A percentile compares a stretch with the other conserved stretches of the same genome.
Conservation (phyloP, 768 basidiomycete species). For the Phaffia tasmanica region DNA sequence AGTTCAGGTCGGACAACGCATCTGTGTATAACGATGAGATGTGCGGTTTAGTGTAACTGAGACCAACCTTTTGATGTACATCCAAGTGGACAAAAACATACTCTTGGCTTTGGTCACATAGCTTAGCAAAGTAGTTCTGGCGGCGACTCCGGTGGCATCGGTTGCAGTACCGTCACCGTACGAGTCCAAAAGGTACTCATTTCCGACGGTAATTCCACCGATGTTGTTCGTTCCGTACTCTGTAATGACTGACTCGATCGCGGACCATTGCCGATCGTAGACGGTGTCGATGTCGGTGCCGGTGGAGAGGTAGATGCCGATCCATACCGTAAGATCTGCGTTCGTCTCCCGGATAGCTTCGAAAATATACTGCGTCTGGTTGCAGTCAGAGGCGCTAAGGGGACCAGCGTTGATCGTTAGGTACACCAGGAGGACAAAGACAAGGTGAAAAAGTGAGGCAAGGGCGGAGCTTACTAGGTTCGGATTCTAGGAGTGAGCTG, state of each 20-base stretch:
- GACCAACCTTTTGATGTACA: too few relatives aligned
- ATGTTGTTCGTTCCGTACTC: constrained; percentile 35
- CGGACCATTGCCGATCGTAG: constrained; percentile 60
- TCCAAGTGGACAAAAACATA: constrained; percentile 20
- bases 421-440: background rate
- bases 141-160: constrained; percentile 44
- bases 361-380: constrained; percentile 45
- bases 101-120: constrained; percentile 42
- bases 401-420: too few relatives aligned
- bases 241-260: constrained; percentile 22
- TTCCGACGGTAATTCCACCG: constrained; percentile 76
- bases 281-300: constrained; percentile 36
- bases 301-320: constrained; percentile 33
- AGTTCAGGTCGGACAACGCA: too few relatives aligned
- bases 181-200: constrained; percentile 76
- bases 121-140: constrained; percentile 57
- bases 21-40: too few relatives aligned
- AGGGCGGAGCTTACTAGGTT: constrained; percentile 10
- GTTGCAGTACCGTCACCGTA: constrained; percentile 43
- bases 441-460: background rate
- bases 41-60: too few relatives aligned
- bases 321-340: constrained; percentile 66
- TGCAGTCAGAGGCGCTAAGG: constrained; percentile 31
- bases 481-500: constrained; percentile 25
- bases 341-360: constrained; percentile 85